phyloP scores from a whole-genome alignment of 2,329 filamentous ascomycete genomes.

The Colletotrichum viniferum region DNA sequence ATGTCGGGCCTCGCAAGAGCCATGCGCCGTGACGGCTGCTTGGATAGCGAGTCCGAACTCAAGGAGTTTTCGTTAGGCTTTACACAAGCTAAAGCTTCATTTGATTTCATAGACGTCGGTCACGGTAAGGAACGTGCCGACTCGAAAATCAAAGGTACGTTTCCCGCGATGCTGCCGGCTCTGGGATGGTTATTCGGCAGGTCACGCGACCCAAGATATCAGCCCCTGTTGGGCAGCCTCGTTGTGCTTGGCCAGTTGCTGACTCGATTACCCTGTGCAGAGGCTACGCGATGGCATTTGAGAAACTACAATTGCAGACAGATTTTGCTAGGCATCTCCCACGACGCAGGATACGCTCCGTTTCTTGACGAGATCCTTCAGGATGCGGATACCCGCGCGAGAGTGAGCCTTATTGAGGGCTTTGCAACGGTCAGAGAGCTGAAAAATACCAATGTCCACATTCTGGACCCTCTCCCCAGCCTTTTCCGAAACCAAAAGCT shows the following conservation, averaged over 20 bases:
- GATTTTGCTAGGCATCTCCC: conserved; percentile 65
- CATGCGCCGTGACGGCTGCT: conserved; percentile 51
- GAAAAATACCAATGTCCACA: conserved; percentile 47
- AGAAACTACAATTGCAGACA: conserved; percentile 66
- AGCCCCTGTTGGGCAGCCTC: not conserved
- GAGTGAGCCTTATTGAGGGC: conserved; percentile 61
- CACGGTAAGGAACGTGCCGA: conserved; percentile 62
- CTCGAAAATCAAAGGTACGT: conserved; percentile 63
- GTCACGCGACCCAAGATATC: not conserved
- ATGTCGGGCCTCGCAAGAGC: conserved; percentile 53
- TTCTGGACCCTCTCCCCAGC: conserved; percentile 47
- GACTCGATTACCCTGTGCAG: conserved; percentile 32
- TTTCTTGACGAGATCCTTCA: conserved; percentile 60
- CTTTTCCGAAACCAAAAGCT: conserved; percentile 62
- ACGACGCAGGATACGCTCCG: conserved; percentile 64
- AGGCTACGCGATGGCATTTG: conserved; percentile 60
- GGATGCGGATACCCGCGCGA: conserved; percentile 44
- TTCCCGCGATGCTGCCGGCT: not conserved
- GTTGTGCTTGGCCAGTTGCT: not conserved
- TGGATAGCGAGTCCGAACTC: conserved; percentile 49
- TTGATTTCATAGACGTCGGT: conserved; percentile 70
- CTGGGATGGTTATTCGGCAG: not conserved
- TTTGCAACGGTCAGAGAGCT: conserved; percentile 55
- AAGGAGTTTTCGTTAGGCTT: conserved; percentile 65
- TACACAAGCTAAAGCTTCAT: conserved; percentile 61